A percentile compares a stretch with the other conserved stretches of the same genome.
Conservation (phyloP, 306 rosid species). For the Quercus alba region DNA sequence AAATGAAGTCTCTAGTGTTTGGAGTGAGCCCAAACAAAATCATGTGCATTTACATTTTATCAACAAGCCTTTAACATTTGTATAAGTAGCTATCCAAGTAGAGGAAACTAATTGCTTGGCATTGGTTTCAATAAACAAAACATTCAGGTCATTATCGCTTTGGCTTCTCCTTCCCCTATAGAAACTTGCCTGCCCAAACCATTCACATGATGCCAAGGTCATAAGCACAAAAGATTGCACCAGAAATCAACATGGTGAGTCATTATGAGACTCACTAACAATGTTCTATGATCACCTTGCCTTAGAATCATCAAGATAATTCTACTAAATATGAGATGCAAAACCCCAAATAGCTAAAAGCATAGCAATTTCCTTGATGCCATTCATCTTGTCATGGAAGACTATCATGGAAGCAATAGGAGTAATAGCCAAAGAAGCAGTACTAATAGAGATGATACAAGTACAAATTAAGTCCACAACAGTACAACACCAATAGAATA, state of each 20-base stretch:
- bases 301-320: slow-evolving; percentile 64
- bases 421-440: no score
- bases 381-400: no score
- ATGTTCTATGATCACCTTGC: slow-evolving; percentile 27
- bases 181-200: slow-evolving; percentile 71
- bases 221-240: slow-evolving; percentile 17
- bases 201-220: not conserved
- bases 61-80: not conserved
- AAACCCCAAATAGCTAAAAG: no score
- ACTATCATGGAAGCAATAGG: no score
- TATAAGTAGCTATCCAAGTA: not conserved
- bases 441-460: slow-evolving; percentile 87
- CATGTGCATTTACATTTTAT: not conserved
- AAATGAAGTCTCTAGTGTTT: not conserved
- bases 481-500: slow-evolving; percentile 68
- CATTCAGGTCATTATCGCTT: slow-evolving; percentile 64
- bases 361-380: no score
- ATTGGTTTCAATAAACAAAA: slow-evolving; percentile 88
- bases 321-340: no score
- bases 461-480: slow-evolving; percentile 65
- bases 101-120: slow-evolving; percentile 33
- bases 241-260: slow-evolving; percentile 6
- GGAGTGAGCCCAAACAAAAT: not conserved
- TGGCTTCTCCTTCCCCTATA: slow-evolving; percentile 86
- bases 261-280: slow-evolving; percentile 20